Conservation (phyloP, 2,329 filamentous ascomycete genomes). For the Cadophora luteo-olivacea region DNA sequence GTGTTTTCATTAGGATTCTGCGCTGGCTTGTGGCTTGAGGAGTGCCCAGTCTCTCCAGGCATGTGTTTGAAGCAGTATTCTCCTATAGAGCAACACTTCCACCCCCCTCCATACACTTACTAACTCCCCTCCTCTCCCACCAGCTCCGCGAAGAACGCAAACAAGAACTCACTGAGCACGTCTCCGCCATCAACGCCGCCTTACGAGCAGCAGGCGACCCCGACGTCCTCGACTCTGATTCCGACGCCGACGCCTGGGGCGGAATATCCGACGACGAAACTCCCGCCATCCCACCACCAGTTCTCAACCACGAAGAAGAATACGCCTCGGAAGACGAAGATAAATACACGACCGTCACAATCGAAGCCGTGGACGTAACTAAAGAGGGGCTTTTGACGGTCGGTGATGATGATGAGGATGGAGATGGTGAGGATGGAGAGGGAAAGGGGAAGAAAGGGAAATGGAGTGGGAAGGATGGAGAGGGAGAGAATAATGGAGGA, state of each 20-base stretch:
- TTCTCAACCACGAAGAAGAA: conserved; percentile 81
- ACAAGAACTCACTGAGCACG: conserved; percentile 80
- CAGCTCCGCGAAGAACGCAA: conserved; percentile 86
- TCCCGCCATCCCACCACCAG: conserved; percentile 44
- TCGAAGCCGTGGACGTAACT: conserved; percentile 85
- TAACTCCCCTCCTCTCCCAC: background rate
- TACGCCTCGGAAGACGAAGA: conserved; percentile 86
- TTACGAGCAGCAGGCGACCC: conserved; percentile 46
- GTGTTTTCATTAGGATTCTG: background rate
- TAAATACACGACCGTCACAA: conserved; percentile 91
- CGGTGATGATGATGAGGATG: conserved; percentile 46
- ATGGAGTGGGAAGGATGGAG: conserved; percentile 43
- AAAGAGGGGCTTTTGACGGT: conserved; percentile 73
- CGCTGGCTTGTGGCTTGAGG: too few species aligned
- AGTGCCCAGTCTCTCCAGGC: too few species aligned
- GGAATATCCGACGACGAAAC: conserved; percentile 63
- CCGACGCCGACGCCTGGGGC: conserved; percentile 65
- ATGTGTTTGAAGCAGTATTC: too few species aligned
- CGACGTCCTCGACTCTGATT: conserved; percentile 51
- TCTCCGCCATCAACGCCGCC: conserved; percentile 73
- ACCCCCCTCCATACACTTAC: background rate
- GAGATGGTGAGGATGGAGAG: conserved; percentile 46
- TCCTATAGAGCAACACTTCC: background rate
- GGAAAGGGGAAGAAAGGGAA: conserved; percentile 42
- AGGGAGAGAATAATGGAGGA: conserved; percentile 25